Evolutionary conservation across 106 monocot genomes (phyloP), one percentile per base, ranked within the genome.

Genomic region (Alisma plantagoaquatica): DNA sequence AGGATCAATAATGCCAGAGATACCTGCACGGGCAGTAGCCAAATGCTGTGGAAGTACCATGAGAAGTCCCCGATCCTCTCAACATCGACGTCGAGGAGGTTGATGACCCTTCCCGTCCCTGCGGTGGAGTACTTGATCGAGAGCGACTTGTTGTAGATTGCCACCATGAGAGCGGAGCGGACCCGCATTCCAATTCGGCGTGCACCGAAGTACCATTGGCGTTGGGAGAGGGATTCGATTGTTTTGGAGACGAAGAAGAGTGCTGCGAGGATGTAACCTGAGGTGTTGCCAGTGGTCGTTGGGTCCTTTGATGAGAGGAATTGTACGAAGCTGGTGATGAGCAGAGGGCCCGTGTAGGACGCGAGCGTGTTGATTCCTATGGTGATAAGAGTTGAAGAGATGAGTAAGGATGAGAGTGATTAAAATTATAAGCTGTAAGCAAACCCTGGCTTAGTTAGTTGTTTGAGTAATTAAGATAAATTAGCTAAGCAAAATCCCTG

Each of bases 161-260:
- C 68, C 11, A 58, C 74, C 74, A 87, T 83, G 15, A 93, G 56
- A 0, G 87, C 75, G 26, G 92, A 75, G 23, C 87, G 75, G 7
- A 77, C 66, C 16, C 76, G 71, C 5, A 93, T 27, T 5, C 92
- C 87, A 22, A 93, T 82, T 29, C 68, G 74, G 14, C 87, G 64
- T 0, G 87, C 79, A 21, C 86, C 87, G 31, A 93, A 87, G 53
- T 93, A 87, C 79, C 79, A 87, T 23, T 93, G 92, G 49, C 92
- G 56, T 74, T 87, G 92, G 16, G 87, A 77, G 16, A 87, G 59
- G 1, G 92, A 79, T 31, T 93, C 87, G 14, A 72, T 64, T 2
- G 71, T 83, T 57, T 93, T 93, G 12, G 77, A 66, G 15, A 74
- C 46, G 51, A 93, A 80, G 77, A 93, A 72, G 22, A 79, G 27